These are phyloP conservation scores for Boletellus ananas DNA, from an alignment of 768 basidiomycete genomes.

Conservation along the genomic window DNA sequence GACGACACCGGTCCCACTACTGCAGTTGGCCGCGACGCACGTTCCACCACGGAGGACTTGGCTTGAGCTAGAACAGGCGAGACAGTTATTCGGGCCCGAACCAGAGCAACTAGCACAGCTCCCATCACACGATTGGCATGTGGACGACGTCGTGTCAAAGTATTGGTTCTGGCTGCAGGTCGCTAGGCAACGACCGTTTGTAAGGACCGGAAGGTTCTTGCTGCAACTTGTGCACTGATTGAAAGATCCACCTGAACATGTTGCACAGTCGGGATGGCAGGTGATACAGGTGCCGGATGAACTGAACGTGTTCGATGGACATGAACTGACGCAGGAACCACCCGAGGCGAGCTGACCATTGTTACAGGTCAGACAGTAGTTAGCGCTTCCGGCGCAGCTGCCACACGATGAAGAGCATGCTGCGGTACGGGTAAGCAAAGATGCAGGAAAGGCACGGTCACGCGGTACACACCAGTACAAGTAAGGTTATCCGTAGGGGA, in stretches of 20 bases:
- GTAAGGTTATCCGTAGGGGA: constrained; percentile 69
- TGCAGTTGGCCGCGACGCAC: constrained; percentile 64
- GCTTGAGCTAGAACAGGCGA: constrained; percentile 65
- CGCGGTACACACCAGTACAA: constrained; percentile 57
- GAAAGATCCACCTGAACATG: constrained; percentile 76
- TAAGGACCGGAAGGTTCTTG: constrained; percentile 63
- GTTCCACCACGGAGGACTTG: constrained; percentile 60
- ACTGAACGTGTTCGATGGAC: constrained; percentile 68
- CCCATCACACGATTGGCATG: constrained; percentile 70
- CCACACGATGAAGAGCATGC: constrained; percentile 74
- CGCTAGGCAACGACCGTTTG: constrained; percentile 72
- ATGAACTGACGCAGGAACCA: constrained; percentile 73
- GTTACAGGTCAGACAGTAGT: constrained; percentile 72
- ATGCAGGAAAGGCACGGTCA: neutral
- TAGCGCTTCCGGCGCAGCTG: constrained; percentile 63
- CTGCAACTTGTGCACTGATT: constrained; percentile 76
- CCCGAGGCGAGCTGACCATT: constrained; percentile 60
- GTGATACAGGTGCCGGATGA: constrained; percentile 62
- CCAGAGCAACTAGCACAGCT: constrained; percentile 79
- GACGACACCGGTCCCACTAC: constrained; percentile 50
- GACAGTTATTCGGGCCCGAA: constrained; percentile 61
- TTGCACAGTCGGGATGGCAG: constrained; percentile 85
- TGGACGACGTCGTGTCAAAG: constrained; percentile 59
- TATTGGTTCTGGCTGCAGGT: constrained; percentile 72
- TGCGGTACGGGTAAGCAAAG: constrained; percentile 18